Conservation (phyloP, 2,329 filamentous ascomycete genomes). For the Fusarium sp. region DNA sequence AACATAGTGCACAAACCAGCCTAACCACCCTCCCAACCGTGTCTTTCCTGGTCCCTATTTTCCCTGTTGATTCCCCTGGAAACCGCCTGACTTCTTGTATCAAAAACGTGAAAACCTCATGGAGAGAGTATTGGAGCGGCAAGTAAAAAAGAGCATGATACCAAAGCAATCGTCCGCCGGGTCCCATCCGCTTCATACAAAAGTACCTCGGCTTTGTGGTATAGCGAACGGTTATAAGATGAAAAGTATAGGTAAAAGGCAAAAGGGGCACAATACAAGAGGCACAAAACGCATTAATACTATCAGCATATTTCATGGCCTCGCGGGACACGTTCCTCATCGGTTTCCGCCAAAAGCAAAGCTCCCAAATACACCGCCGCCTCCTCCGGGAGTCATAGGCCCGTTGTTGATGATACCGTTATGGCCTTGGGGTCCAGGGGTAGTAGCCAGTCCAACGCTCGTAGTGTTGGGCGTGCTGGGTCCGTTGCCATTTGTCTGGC, state of each 20-base stretch:
- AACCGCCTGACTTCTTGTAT: conserved; percentile 21
- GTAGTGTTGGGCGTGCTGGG: conserved; percentile 79
- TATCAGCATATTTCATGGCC: conserved; percentile 32
- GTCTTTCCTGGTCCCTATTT: conserved; percentile 14
- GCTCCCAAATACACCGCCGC: conserved; percentile 80
- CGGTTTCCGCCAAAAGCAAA: conserved; percentile 69
- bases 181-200: conserved; percentile 2
- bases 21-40: conserved; percentile 20
- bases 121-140: conserved; percentile 13
- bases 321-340: conserved; percentile 38
- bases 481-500: conserved; percentile 56
- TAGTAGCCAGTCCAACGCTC: conserved; percentile 62
- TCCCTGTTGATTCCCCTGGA: conserved; percentile 23
- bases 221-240: conserved; percentile 13
- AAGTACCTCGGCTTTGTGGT: conserved; percentile 11
- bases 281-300: conserved; percentile 29
- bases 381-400: conserved; percentile 82
- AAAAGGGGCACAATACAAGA: conserved; percentile 21
- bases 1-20: conserved; percentile 18
- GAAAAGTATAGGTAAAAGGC: conserved; percentile 8
- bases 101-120: conserved; percentile 26
- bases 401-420: conserved; percentile 70
- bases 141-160: conserved; percentile 7
- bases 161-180: conserved; percentile 6
- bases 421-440: conserved; percentile 63